Conservation (phyloP, 495 filamentous ascomycete genomes). For the Lichina pygmaea region DNA sequence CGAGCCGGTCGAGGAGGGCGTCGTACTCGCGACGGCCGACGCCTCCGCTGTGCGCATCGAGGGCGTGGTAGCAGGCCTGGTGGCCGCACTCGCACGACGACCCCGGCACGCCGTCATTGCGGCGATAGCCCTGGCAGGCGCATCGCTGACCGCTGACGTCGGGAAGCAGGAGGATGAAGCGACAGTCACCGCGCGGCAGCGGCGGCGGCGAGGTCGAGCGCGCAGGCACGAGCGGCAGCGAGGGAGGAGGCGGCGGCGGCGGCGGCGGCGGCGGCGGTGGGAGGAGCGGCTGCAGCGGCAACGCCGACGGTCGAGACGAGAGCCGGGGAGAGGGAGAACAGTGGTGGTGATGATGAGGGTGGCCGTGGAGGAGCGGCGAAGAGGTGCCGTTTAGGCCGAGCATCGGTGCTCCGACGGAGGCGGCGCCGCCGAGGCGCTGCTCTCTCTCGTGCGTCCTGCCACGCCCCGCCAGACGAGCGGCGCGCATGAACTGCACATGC, state of each 20-base stretch:
- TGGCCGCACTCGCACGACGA: slow-evolving; percentile 13
- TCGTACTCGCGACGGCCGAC: not conserved
- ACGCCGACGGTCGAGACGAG: not conserved
- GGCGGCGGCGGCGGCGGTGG: not conserved
- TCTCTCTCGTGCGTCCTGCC: too few relatives aligned
- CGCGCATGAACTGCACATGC: too few relatives aligned
- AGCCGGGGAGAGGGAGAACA: not conserved
- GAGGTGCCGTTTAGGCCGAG: too few relatives aligned
- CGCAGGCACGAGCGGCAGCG: not conserved
- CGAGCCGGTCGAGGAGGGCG: not conserved
- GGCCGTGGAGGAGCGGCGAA: not conserved
- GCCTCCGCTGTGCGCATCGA: not conserved
- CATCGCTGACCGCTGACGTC: slow-evolving; percentile 9
- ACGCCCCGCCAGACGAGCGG: too few relatives aligned
- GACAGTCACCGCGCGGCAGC: slow-evolving; percentile 11
- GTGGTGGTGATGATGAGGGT: not conserved
- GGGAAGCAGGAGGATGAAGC: slow-evolving; percentile 7
- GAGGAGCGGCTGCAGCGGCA: not conserved
- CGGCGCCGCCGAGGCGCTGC: too few relatives aligned
- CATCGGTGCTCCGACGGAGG: too few relatives aligned
- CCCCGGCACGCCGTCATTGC: slow-evolving; percentile 6
- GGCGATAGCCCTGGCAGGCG: slow-evolving; percentile 9
- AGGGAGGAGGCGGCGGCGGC: not conserved
- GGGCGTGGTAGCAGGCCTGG: slow-evolving; percentile 12
- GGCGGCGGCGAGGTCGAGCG: not conserved